Conservation (phyloP, 2,329 filamentous ascomycete genomes). For the Fusarium sp. region DNA sequence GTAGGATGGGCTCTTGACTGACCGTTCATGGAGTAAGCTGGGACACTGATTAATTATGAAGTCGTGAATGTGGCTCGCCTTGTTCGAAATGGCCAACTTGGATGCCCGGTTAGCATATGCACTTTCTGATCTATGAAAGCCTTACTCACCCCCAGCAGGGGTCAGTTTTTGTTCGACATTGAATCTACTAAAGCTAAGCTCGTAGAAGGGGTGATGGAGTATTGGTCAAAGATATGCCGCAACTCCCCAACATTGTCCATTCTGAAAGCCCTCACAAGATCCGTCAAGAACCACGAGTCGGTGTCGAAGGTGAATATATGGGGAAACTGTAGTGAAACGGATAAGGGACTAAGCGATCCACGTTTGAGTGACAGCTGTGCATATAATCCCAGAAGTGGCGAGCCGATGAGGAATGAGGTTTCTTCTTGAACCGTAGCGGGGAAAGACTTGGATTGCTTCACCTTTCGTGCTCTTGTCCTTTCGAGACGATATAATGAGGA, state of each 20-base stretch:
- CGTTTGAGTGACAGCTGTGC: background rate
- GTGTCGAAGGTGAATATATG: background rate
- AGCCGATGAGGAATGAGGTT: conserved; percentile 4
- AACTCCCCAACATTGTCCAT: background rate
- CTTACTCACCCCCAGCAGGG: background rate
- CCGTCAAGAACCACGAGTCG: background rate
- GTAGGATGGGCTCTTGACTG: background rate
- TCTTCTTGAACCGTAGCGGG: background rate
- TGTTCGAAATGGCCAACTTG: background rate
- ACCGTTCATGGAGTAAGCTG: background rate
- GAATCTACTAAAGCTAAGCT: background rate
- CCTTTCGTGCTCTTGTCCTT: background rate
- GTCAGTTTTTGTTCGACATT: background rate
- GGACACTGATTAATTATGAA: background rate
- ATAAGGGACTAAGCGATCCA: background rate
- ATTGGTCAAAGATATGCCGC: background rate
- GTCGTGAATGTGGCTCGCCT: background rate
- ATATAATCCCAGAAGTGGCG: background rate
- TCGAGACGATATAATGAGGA: background rate
- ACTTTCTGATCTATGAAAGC: background rate
- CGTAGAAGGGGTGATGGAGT: background rate
- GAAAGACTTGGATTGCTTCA: background rate
- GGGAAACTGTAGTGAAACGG: background rate
- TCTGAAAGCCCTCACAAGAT: too few relatives aligned
- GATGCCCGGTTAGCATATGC: background rate